phyloP scores from a whole-genome alignment of 2,329 filamentous ascomycete genomes.

The Berkeleyomyces rouxiae region DNA sequence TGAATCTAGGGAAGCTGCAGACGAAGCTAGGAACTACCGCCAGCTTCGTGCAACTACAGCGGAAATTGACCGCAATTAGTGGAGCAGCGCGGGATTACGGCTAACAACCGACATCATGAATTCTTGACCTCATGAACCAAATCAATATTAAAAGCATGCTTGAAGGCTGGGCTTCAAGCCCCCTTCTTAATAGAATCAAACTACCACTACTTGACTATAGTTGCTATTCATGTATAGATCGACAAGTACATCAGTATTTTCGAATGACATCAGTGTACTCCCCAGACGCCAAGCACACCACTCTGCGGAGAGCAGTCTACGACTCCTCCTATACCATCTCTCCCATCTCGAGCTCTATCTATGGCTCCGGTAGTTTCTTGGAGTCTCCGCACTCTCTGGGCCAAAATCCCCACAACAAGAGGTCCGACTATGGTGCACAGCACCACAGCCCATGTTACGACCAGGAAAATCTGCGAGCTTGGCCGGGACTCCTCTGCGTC shows the following conservation, averaged over 20 bases:
- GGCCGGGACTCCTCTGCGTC: not conserved
- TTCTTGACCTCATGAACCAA: too few species aligned
- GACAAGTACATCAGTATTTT: not conserved
- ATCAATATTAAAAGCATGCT: not conserved
- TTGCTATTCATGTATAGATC: not conserved
- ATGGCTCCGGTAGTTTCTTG: not conserved
- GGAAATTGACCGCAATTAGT: not conserved
- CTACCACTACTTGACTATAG: too few species aligned
- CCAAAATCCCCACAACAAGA: constrained; percentile 30
- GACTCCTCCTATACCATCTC: not conserved
- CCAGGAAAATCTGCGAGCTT: constrained; percentile 30
- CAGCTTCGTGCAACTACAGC: not conserved
- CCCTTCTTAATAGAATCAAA: too few species aligned
- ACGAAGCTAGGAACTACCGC: not conserved
- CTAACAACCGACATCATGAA: not conserved
- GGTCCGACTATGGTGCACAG: constrained; percentile 38
- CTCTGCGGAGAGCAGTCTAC: not conserved
- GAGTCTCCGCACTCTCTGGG: constrained; percentile 22
- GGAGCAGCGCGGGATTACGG: not conserved
- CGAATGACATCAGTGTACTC: not conserved
- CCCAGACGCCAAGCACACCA: constrained; percentile 1
- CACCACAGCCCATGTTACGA: constrained; percentile 39
- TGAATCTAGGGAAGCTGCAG: not conserved
- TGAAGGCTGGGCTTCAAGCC: not conserved
- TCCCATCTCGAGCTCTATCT: not conserved